Percentiles rank a stretch among this genome's conserved stretches.
phyloP scores from a whole-genome alignment of 192 early-diverging fungal genomes.

The Entrophospora sp. region DNA sequence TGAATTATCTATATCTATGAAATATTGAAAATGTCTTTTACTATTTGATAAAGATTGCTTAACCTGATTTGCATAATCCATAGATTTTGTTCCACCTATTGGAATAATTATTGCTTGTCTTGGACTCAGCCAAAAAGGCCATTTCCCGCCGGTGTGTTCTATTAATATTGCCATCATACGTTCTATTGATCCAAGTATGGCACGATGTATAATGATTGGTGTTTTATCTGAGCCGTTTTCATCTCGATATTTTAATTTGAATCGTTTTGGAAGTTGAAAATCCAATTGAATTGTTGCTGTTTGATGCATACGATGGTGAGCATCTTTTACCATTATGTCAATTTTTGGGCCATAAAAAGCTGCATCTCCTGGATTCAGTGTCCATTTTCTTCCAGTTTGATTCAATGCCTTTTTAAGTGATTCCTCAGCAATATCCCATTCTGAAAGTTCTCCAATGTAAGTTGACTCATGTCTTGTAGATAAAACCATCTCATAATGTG shows the following conservation, averaged over 20 bases:
- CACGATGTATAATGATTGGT: constrained; percentile 93
- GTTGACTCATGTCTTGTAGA: constrained; percentile 71
- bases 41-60: constrained; percentile 24
- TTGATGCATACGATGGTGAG: constrained; percentile 74
- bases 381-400: constrained; percentile 50
- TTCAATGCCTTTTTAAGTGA: constrained; percentile 64
- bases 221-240: constrained; percentile 52
- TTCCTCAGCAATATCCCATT: constrained; percentile 77
- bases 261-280: constrained; percentile 86
- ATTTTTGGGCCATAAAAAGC: constrained; percentile 98
- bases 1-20: constrained; percentile 72
- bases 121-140: constrained; percentile 94
- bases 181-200: constrained; percentile 85
- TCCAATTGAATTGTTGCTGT: constrained; percentile 94
- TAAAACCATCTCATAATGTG: constrained; percentile 65
- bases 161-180: constrained; percentile 92
- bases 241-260: constrained; percentile 67
- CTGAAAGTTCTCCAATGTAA: constrained; percentile 59
- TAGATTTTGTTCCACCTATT: constrained; percentile 44
- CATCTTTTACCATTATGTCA: constrained; percentile 79
- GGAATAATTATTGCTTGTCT: constrained; percentile 84
- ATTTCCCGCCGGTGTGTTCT: constrained; percentile 84
- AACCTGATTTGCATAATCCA: constrained; percentile 61
- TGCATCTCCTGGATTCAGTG: constrained; percentile 76
- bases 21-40: constrained; percentile 32